These are phyloP conservation scores for Suillus cothurnatus DNA, from an alignment of 768 basidiomycete genomes.

Conservation along the genomic window DNA sequence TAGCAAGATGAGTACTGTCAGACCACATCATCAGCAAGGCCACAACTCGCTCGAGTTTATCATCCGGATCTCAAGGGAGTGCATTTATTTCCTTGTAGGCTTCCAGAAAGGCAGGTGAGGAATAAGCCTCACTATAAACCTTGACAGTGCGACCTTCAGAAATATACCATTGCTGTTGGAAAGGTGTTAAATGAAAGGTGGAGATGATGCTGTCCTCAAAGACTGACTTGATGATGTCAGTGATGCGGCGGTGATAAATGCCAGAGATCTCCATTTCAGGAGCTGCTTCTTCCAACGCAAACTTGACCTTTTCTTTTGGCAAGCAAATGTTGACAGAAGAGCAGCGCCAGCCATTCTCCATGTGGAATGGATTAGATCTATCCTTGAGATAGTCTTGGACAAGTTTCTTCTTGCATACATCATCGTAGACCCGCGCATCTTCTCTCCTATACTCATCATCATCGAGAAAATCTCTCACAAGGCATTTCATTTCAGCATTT, in stretches of 20 bases:
- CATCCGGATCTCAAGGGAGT: conserved; percentile 12
- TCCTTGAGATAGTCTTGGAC: conserved; percentile 1
- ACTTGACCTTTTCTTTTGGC: conserved; percentile 6
- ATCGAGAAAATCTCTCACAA: conserved; percentile 28
- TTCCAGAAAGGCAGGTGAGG: background rate
- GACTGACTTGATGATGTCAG: background rate
- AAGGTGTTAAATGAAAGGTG: background rate
- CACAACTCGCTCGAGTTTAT: conserved; percentile 17
- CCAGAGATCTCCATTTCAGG: background rate
- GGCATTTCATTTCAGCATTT: conserved; percentile 22
- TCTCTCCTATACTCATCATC: conserved; percentile 22
- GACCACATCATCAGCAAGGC: conserved; percentile 27
- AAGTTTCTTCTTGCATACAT: background rate
- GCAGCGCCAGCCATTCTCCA: conserved; percentile 9
- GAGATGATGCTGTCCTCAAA: background rate
- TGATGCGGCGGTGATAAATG: conserved; percentile 6
- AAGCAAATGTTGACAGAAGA: conserved; percentile 6
- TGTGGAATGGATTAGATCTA: background rate
- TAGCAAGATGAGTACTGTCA: conserved; percentile 25
- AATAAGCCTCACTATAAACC: background rate
- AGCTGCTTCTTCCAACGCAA: background rate
- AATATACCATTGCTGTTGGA: conserved; percentile 1
- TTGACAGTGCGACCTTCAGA: background rate
- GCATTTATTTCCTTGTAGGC: conserved; percentile 10
- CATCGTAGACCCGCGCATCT: conserved; percentile 22